phyloP scores from a whole-genome alignment of 208 protist species.

The Crithidia brevicula region DNA sequence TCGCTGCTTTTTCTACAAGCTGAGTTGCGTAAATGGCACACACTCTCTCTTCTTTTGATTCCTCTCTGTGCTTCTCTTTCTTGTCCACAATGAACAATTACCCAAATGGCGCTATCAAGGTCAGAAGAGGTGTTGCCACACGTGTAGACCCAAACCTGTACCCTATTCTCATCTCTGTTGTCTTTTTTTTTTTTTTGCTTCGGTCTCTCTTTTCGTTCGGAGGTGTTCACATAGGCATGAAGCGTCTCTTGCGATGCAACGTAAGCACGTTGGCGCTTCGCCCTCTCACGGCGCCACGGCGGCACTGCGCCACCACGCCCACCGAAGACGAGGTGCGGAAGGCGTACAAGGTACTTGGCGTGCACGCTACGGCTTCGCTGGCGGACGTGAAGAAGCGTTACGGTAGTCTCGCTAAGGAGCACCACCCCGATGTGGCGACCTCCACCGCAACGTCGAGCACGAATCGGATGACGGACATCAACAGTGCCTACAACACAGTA shows the following conservation, averaged over 20 bases:
- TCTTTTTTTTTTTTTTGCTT: background rate
- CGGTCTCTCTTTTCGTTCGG: background rate
- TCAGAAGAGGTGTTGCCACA: too few species aligned
- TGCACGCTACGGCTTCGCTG: slow-evolving; percentile 44
- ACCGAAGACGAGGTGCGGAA: slow-evolving; percentile 76
- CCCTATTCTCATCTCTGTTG: too few species aligned
- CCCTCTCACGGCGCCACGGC: background rate
- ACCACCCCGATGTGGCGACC: slow-evolving; percentile 85
- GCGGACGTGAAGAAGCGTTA: slow-evolving; percentile 86
- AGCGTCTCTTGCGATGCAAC: background rate
- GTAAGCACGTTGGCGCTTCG: background rate
- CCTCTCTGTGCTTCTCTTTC: slow-evolving; percentile 1
- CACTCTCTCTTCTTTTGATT: background rate
- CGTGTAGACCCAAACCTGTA: too few species aligned
- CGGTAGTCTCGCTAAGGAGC: slow-evolving; percentile 82
- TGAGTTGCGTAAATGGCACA: too few species aligned
- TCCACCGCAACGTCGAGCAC: slow-evolving; percentile 29
- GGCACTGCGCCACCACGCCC: slow-evolving; percentile 42
- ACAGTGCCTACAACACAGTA: slow-evolving; percentile 81
- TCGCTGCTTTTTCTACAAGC: too few species aligned
- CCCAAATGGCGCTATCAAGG: too few species aligned
- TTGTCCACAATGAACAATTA: too few species aligned
- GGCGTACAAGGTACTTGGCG: slow-evolving; percentile 80
- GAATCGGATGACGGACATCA: slow-evolving; percentile 83
- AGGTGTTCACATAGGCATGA: slow-evolving; percentile 2